Evolutionary conservation across 768 basidiomycete genomes (phyloP).

Genomic region (Lyophyllum shimeji): DNA sequence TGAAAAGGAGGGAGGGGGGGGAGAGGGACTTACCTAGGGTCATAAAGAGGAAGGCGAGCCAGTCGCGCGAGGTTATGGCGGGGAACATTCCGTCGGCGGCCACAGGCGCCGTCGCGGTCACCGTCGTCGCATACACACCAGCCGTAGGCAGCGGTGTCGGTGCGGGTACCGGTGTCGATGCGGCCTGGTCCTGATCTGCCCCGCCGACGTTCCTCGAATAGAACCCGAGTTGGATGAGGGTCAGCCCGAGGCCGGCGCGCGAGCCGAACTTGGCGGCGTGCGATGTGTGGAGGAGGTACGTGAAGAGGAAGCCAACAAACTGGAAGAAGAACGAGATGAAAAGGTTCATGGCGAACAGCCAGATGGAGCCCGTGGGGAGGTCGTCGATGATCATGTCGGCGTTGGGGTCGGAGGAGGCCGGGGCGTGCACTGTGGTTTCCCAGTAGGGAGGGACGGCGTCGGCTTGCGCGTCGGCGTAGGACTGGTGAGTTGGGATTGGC

Average conservation of each 20-base stretch:
- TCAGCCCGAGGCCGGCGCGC: conserved; percentile 92
- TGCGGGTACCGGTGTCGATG: background rate
- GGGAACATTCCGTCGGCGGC: conserved; percentile 30
- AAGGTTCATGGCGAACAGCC: conserved; percentile 74
- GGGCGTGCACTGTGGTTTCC: conserved; percentile 93
- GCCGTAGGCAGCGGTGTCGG: no score
- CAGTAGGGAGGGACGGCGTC: conserved; percentile 95
- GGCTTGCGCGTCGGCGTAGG: conserved; percentile 83
- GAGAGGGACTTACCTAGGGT: conserved; percentile 56
- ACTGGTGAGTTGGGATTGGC: conserved; percentile 37
- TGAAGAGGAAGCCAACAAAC: conserved; percentile 90
- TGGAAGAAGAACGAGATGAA: conserved; percentile 96
- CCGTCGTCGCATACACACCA: no score
- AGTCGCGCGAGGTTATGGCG: conserved; percentile 66
- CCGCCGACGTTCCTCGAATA: conserved; percentile 45
- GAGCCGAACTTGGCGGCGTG: conserved; percentile 95
- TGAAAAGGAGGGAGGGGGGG: background rate
- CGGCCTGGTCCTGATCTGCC: background rate
- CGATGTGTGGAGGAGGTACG: conserved; percentile 87
- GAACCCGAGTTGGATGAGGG: conserved; percentile 90
- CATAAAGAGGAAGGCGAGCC: conserved; percentile 92
- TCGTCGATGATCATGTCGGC: conserved; percentile 84
- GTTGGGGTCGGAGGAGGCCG: conserved; percentile 45
- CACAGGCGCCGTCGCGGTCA: conserved; percentile 45
- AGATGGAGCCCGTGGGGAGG: conserved; percentile 77